Evolutionary conservation across 192 early-diverging fungal species (phyloP), one percentile per base, ranked within the genome.

Genomic region (Thoreauomyces humboldtii): DNA sequence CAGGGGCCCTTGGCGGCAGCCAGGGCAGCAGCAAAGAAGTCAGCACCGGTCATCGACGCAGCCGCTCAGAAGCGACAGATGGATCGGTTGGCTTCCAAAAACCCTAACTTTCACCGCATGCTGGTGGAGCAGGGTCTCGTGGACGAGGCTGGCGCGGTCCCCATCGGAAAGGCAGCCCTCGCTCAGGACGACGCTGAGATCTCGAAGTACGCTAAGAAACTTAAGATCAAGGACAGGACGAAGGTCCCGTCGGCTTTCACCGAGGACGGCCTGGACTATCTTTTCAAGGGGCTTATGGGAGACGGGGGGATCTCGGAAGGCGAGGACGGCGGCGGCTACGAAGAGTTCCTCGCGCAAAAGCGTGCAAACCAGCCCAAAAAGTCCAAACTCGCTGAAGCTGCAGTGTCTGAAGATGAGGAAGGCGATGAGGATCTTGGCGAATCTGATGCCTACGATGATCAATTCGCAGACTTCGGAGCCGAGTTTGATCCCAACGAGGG

Each of bases 141-240:
- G 0, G 14, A 6, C 12, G 21, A 29, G 19, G 45, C 17, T 14
- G 58, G 29, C 12, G 52, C 17, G 5, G 25, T 34, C 9, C 25
- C 35, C 7, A 17, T 57, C 33, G 55, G 55, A 12, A 55, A 48
- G 48, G 42, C 25, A 1, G 36, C 59, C 0, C 31, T 61, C 25
- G 73, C 37, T 25, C 54, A 76, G 25, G 76, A 78, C 44, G 73
- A 76, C 12, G 22, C 6, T 5, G 59, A 71, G 7, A 77, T 77
- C 43, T 37, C 7, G 33, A 59, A 37, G 25, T 76, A 72, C 29
- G 55, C 73, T 22, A 71, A 68, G 37, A 56, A 57, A 45, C 59
- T 77, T 35, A 45, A 54, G 32, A 54, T 77, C 17, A 77, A 77
- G 59, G 34, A 58, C 7, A 56, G 59, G 24, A 68, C 63, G 19